These are phyloP conservation scores for Backusella mclennaniae DNA, from an alignment of 192 early-diverging fungal species.

Conservation along the genomic window DNA sequence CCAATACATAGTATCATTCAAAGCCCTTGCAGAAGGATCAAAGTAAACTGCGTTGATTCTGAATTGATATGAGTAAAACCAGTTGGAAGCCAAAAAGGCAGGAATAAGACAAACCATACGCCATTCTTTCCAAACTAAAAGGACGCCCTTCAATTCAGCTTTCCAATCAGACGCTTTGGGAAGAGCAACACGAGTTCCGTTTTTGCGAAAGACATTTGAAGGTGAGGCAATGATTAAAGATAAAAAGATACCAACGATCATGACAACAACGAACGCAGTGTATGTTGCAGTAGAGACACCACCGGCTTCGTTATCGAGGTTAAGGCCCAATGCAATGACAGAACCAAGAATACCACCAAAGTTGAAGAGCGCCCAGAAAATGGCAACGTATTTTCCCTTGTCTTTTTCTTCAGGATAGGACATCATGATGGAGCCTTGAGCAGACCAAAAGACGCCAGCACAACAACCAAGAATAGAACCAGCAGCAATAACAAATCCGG, in stretches of 20 bases:
- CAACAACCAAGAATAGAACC: slow-evolving; percentile 80
- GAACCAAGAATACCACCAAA: slow-evolving; percentile 80
- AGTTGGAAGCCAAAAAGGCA: slow-evolving; percentile 70
- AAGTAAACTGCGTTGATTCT: slow-evolving; percentile 65
- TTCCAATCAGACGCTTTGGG: slow-evolving; percentile 60
- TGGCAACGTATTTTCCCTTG: slow-evolving; percentile 77
- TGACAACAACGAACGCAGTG: slow-evolving; percentile 31
- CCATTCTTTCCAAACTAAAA: slow-evolving; percentile 59
- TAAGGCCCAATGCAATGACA: slow-evolving; percentile 47
- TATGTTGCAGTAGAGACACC: slow-evolving; percentile 35
- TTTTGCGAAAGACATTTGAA: slow-evolving; percentile 55
- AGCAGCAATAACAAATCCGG: slow-evolving; percentile 66
- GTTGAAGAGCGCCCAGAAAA: slow-evolving; percentile 89
- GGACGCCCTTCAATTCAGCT: slow-evolving; percentile 45
- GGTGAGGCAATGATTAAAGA: slow-evolving; percentile 35
- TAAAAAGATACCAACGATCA: slow-evolving; percentile 22
- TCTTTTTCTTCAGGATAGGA: slow-evolving; percentile 79
- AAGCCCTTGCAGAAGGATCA: slow-evolving; percentile 62
- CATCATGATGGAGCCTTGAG: slow-evolving; percentile 82
- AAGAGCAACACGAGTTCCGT: slow-evolving; percentile 63
- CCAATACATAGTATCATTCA: slow-evolving; percentile 79
- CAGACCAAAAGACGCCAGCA: slow-evolving; percentile 73
- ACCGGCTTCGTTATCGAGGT: slow-evolving; percentile 30
- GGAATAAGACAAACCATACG: slow-evolving; percentile 65
- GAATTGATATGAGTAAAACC: slow-evolving; percentile 78